Evolutionary conservation across 2,329 filamentous ascomycete species (phyloP).

Genomic region (Aspergillus niger): DNA sequence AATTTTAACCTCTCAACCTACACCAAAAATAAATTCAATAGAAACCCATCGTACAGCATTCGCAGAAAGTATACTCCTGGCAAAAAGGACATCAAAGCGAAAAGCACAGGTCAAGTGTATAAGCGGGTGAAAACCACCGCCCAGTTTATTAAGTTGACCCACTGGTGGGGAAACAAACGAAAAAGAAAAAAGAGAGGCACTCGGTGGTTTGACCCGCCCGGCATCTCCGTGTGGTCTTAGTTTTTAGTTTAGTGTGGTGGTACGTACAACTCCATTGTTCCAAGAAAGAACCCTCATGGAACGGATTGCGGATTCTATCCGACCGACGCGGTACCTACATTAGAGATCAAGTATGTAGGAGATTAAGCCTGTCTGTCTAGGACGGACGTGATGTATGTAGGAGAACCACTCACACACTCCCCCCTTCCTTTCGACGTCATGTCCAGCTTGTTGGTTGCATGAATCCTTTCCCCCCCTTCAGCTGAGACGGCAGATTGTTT

Average conservation of each 20-base stretch:
- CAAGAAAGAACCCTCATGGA: not conserved
- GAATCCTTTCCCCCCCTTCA: not conserved
- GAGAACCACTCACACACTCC: not conserved
- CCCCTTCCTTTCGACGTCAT: conserved; percentile 7
- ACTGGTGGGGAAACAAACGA: not conserved
- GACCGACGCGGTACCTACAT: not conserved
- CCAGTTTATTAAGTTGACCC: conserved; percentile 9
- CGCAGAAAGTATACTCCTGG: not conserved
- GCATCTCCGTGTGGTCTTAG: not conserved
- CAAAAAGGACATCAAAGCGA: not conserved
- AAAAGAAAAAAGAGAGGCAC: too few species aligned
- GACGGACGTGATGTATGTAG: not conserved
- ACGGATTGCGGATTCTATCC: not conserved
- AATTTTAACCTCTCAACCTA: too few species aligned
- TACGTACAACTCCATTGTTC: not conserved
- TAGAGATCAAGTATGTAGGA: not conserved
- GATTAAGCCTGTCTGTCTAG: not conserved
- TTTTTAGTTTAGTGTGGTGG: not conserved
- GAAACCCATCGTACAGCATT: not conserved
- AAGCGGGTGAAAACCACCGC: not conserved
- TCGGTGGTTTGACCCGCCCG: not conserved
- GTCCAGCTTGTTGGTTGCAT: not conserved
- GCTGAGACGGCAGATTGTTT: conserved; percentile 19
- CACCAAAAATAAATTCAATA: not conserved
- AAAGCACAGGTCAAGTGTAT: conserved; percentile 6